A percentile compares a stretch with the other conserved stretches of the same genome.
Evolutionary conservation across 164 flowering plant species (phyloP).

Genomic region (Aristolochia fimbriata): DNA sequence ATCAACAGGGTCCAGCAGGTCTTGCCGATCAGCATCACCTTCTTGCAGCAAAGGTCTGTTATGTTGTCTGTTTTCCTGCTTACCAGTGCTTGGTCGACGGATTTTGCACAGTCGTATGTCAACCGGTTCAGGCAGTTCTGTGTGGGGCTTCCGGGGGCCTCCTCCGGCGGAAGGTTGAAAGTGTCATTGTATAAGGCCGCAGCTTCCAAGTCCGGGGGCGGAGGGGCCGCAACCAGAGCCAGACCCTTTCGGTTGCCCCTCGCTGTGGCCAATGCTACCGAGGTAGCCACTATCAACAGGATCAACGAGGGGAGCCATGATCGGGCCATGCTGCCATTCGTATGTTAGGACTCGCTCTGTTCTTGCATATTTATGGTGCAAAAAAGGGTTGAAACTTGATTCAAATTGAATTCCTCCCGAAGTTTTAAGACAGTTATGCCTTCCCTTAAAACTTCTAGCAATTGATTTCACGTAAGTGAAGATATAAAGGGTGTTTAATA

Average conservation of each 20-base stretch:
- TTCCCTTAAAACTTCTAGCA: too few relatives aligned
- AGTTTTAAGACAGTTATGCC: too few relatives aligned
- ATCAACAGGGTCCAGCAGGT: neutral
- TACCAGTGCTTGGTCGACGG: neutral
- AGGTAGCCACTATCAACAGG: neutral
- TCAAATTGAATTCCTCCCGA: too few relatives aligned
- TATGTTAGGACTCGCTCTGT: neutral
- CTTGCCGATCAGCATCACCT: neutral
- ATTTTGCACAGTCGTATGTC: neutral
- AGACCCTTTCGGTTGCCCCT: neutral
- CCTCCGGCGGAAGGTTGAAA: neutral
- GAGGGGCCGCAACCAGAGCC: neutral
- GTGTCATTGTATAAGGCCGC: neutral
- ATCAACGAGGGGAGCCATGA: neutral
- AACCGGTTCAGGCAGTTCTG: neutral
- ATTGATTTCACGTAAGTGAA: too few relatives aligned
- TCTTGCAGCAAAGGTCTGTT: neutral
- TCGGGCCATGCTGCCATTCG: neutral
- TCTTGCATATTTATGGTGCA: too few relatives aligned
- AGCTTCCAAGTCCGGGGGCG: neutral
- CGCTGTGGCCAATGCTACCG: neutral
- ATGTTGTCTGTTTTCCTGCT: too few relatives aligned
- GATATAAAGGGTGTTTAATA: too few relatives aligned
- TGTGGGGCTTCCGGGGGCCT: neutral
- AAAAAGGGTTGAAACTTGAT: too few relatives aligned